Evolutionary conservation across 2,329 filamentous ascomycete genomes (phyloP), one percentile per base, ranked within the genome.

Genomic region (Nigrospora osmanthi): DNA sequence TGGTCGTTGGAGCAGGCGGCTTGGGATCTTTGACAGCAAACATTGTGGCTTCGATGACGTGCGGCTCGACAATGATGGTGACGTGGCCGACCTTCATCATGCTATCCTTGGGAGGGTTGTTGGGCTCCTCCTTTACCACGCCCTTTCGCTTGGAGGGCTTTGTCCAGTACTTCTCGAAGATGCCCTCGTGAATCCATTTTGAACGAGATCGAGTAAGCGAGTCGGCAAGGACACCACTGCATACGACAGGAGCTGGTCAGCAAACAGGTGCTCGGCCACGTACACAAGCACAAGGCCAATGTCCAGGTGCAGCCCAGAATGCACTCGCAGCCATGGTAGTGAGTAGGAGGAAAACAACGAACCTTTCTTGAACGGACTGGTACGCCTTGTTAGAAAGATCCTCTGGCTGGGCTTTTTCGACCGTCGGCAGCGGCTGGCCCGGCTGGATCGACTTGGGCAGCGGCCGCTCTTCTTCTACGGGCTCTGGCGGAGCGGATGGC

Each of bases 111-210:
- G 81, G 67, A 2, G 82, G 83, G 54, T 87, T 86, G 53, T 81
- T 80, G 6, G 76, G 70, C 42, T 82, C 78, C 54, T 83, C 81
- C 44, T 76, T 73, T 19, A 80, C 62, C 3, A 78, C 75, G 37
- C 82, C 80, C 61, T 84, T 87, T 50, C 78, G 77, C 64, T 84
- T 85, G 36, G 70, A 70, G 3, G 85, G 83, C 58, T 89, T 89
- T 10, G 81, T 77, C 85, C 85, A 89, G 62, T 85, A 89, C 56
- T 81, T 85, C 54, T 88, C 82, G 54, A 89, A 87, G 40, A 89
- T 73, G 30, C 83, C 83, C 52, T 85, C 80, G 57, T 71, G 76
- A 19, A 85, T 75, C 85, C 85, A 89, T 73, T 76, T 80, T 46
- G 82, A 73, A 47, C 85, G 81, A 56, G 87, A 93, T 57, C 85